phyloP scores from a whole-genome alignment of 208 protist species.

The Acanthamoeba culbertsoni region DNA sequence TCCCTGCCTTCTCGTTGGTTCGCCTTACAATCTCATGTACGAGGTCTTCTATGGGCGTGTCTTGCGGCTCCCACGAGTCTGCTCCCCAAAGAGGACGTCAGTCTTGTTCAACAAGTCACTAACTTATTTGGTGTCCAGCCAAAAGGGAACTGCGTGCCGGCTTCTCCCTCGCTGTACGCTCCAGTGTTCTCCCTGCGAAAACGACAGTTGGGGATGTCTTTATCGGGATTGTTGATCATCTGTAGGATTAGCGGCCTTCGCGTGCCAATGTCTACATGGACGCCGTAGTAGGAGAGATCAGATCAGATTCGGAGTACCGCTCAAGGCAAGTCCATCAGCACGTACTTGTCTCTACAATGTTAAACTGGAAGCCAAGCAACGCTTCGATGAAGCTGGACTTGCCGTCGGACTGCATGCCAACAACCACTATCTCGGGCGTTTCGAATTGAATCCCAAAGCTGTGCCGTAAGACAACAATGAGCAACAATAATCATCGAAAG shows the following conservation, averaged over 20 bases:
- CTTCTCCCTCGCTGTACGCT: neutral
- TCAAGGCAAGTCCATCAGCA: neutral
- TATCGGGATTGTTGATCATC: conserved; percentile 78
- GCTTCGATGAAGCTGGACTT: conserved; percentile 81
- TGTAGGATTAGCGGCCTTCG: conserved; percentile 78
- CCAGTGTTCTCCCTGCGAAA: conserved; percentile 78
- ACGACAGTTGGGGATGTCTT: conserved; percentile 66
- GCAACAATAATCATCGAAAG: neutral
- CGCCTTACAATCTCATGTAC: conserved; percentile 74
- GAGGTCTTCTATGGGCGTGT: conserved; percentile 74
- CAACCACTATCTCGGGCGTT: conserved; percentile 79
- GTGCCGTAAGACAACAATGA: neutral
- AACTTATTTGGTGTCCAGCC: neutral
- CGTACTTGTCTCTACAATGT: conserved; percentile 77
- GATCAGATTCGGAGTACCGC: neutral
- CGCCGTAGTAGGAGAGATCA: neutral
- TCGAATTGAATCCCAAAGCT: conserved; percentile 77
- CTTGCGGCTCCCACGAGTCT: conserved; percentile 66
- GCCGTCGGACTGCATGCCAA: conserved; percentile 83
- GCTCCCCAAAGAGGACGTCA: neutral
- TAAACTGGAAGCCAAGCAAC: conserved; percentile 82
- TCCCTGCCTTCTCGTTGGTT: conserved; percentile 74
- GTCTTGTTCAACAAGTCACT: neutral
- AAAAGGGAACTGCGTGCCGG: neutral
- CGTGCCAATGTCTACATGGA: conserved; percentile 72